phyloP scores from a whole-genome alignment of 306 rosid species.

The Ormosia emarginata region DNA sequence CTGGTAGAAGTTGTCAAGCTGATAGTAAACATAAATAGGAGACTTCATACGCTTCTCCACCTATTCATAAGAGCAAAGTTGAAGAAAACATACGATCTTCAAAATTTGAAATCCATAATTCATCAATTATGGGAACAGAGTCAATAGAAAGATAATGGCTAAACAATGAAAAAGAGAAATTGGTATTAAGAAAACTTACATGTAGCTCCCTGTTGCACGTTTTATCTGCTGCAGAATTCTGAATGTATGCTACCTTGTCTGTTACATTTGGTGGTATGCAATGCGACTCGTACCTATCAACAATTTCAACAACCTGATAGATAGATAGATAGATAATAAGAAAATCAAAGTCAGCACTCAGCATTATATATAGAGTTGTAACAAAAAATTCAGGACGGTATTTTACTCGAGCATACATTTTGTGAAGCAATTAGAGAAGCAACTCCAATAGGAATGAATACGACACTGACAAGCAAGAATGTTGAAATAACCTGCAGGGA shows the following conservation, averaged over 20 bases:
- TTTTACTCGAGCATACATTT: constrained; percentile 50
- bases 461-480: constrained; percentile 70
- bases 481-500: constrained; percentile 80
- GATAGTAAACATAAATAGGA: constrained; percentile 82
- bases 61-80: constrained; percentile 38
- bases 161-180: background rate
- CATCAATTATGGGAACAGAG: background rate
- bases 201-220: constrained; percentile 44
- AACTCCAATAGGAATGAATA: constrained; percentile 91
- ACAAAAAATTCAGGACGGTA: constrained; percentile 8
- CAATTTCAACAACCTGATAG: constrained; percentile 76
- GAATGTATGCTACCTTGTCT: constrained; percentile 56
- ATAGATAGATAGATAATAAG: constrained; percentile 16
- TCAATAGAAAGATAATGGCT: background rate
- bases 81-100: constrained; percentile 11
- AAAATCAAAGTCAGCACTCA: constrained; percentile 22
- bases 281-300: constrained; percentile 60
- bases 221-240: constrained; percentile 33
- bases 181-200: constrained; percentile 36
- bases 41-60: constrained; percentile 65
- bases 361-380: constrained; percentile 19
- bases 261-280: constrained; percentile 48
- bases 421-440: constrained; percentile 76
- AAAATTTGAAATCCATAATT: constrained; percentile 6
- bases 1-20: constrained; percentile 94